phyloP scores from a whole-genome alignment of 768 basidiomycete genomes.

The Boletus rufocinnamomeus region DNA sequence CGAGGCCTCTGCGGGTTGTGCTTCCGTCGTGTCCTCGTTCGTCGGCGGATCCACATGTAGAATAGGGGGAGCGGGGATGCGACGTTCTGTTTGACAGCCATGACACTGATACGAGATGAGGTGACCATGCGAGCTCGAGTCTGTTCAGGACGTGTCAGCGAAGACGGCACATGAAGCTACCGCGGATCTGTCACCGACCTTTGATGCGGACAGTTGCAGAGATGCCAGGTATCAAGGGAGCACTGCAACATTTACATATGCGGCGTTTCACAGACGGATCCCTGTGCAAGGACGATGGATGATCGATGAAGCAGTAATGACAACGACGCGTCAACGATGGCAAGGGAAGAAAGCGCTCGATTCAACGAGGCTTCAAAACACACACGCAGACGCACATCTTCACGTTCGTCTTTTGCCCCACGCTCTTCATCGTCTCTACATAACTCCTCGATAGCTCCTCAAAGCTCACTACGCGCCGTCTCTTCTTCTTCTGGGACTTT shows the following conservation, averaged over 20 bases:
- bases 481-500: constrained; percentile 15
- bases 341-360: background rate
- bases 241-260: constrained; percentile 68
- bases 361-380: background rate
- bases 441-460: constrained; percentile 66
- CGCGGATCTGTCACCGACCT: constrained; percentile 41
- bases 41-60: constrained; percentile 10
- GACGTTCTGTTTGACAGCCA: constrained; percentile 56
- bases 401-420: constrained; percentile 76
- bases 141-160: constrained; percentile 34
- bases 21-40: background rate
- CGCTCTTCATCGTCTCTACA: constrained; percentile 61
- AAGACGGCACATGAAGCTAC: background rate
- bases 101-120: constrained; percentile 59
- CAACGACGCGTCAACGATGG: background rate
- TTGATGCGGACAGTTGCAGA: constrained; percentile 66
- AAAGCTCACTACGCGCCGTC: constrained; percentile 34
- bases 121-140: constrained; percentile 52
- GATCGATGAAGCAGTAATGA: no score
- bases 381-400: constrained; percentile 56
- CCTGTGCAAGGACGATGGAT: constrained; percentile 40
- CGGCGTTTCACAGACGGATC: constrained; percentile 85
- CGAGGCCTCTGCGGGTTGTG: background rate
- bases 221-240: constrained; percentile 65
- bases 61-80: constrained; percentile 66